Percentiles rank a stretch among this genome's conserved stretches.
Evolutionary conservation across 345 rosid genomes (phyloP).

Genomic region (Adansonia digitata): DNA sequence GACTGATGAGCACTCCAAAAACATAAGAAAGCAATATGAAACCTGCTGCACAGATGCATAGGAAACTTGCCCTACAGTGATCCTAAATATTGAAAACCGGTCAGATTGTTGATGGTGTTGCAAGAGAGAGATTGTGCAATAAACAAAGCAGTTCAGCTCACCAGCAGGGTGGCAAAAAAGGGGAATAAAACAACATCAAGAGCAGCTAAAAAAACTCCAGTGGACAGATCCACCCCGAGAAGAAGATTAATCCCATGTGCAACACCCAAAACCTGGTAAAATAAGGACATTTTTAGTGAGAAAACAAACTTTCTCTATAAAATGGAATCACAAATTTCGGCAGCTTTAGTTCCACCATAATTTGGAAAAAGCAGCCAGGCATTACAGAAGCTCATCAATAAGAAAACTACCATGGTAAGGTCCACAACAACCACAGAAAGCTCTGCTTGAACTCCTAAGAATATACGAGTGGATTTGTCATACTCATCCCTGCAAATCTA

Average conservation of each 20-base stretch:
- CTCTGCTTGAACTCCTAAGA: slow-evolving; percentile 83
- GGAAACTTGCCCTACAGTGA: slow-evolving; percentile 47
- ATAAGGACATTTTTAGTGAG: slow-evolving; percentile 21
- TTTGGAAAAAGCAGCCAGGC: slow-evolving; percentile 3
- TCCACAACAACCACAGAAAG: slow-evolving; percentile 72
- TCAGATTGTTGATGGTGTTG: slow-evolving; percentile 7
- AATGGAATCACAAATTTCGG: neutral
- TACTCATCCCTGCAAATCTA: slow-evolving; percentile 92
- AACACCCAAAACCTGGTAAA: slow-evolving; percentile 76
- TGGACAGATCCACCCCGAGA: slow-evolving; percentile 72
- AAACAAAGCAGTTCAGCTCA: slow-evolving; percentile 28
- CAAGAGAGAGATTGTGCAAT: neutral
- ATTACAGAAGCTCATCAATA: neutral
- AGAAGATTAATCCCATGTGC: slow-evolving; percentile 92
- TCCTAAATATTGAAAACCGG: slow-evolving; percentile 49
- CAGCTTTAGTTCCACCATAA: neutral
- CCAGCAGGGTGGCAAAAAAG: slow-evolving; percentile 68
- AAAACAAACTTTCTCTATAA: neutral
- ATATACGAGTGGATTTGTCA: slow-evolving; percentile 61
- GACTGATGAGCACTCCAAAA: slow-evolving; percentile 70
- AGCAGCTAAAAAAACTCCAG: slow-evolving; percentile 80
- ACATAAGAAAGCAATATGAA: slow-evolving; percentile 53
- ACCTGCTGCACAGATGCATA: slow-evolving; percentile 54
- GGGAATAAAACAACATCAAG: slow-evolving; percentile 82
- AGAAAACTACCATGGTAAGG: slow-evolving; percentile 64